These are phyloP conservation scores for Russula compacta DNA, from an alignment of 768 basidiomycete species.

Conservation along the genomic window DNA sequence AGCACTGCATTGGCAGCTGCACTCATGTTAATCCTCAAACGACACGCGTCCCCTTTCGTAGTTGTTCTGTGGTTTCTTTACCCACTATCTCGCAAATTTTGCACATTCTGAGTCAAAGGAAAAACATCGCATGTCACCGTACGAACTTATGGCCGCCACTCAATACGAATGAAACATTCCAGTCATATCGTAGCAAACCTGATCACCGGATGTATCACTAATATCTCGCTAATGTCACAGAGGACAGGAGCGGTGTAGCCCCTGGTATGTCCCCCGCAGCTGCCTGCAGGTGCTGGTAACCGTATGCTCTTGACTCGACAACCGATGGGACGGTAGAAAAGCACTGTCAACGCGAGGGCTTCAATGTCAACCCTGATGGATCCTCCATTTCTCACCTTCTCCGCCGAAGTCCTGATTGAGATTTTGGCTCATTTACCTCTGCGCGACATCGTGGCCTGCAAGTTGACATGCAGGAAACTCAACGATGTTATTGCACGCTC, in stretches of 20 bases:
- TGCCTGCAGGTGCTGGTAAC: neutral
- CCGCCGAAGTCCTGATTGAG: conserved; percentile 5
- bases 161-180: neutral
- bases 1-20: neutral
- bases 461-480: neutral
- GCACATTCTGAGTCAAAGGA: neutral
- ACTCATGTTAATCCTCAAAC: neutral
- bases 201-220: neutral
- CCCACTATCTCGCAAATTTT: neutral
- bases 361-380: neutral
- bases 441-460: neutral
- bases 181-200: neutral
- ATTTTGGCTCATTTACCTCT: neutral
- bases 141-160: neutral
- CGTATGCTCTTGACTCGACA: neutral
- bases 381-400: neutral
- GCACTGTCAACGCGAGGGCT: neutral
- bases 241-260: neutral
- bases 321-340: neutral
- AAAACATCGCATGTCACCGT: neutral
- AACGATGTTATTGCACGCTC: neutral
- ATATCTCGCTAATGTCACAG: neutral
- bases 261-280: neutral
- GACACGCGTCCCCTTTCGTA: neutral
- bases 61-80: neutral